Percentiles rank a stretch among this genome's conserved stretches.
Evolutionary conservation across 208 protist genomes (phyloP).

Genomic region (Leishmania martiniquensis): DNA sequence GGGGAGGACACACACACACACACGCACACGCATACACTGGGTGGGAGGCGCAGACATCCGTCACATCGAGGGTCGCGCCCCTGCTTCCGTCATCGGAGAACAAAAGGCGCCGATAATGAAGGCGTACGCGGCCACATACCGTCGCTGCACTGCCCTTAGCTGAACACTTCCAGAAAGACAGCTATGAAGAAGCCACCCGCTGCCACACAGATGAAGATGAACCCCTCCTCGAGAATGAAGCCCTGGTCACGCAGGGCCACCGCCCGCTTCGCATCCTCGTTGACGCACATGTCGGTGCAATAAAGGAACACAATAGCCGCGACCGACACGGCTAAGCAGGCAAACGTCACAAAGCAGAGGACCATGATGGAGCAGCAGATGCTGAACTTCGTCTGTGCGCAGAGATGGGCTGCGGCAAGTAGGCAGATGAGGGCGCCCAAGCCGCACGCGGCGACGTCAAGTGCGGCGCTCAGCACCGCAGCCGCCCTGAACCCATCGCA

Average conservation of each 20-base stretch:
- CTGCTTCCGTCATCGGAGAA: no score
- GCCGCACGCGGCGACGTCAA: conserved; percentile 22
- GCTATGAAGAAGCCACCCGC: conserved; percentile 36
- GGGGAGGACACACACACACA: background rate
- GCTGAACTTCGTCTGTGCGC: conserved; percentile 14
- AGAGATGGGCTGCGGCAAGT: conserved; percentile 21
- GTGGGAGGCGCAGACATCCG: background rate
- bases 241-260: conserved; percentile 9
- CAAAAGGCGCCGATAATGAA: no score
- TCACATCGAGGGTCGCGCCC: no score
- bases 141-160: background rate
- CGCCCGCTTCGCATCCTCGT: background rate
- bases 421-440: conserved; percentile 12
- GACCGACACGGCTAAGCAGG: conserved; percentile 12
- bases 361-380: conserved; percentile 33
- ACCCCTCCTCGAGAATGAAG: conserved; percentile 43
- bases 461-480: conserved; percentile 5
- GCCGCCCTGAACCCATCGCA: conserved; percentile 6
- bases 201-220: conserved; percentile 31
- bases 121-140: no score
- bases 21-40: background rate
- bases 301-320: conserved; percentile 15
- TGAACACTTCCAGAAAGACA: conserved; percentile 26
- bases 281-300: conserved; percentile 9
- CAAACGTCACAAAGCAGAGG: conserved; percentile 20